Percentiles rank a stretch among this genome's conserved stretches.
Evolutionary conservation across 306 rosid species (phyloP).

Genomic region (Prunus mongolica): DNA sequence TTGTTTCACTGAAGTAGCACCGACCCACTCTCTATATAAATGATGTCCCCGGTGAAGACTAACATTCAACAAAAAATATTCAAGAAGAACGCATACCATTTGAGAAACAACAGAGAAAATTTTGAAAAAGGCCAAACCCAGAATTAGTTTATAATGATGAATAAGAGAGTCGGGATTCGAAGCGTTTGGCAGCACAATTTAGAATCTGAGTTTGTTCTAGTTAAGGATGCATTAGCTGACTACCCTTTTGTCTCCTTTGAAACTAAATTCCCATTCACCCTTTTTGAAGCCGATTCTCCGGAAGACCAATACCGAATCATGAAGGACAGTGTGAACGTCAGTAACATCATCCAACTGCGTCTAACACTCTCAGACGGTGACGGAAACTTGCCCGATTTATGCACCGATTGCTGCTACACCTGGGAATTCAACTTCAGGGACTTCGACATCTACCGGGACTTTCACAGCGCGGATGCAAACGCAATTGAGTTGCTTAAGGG

Average conservation of each 20-base stretch:
- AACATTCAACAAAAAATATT: too few species aligned
- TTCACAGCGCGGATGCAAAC: not conserved
- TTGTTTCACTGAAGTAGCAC: too few species aligned
- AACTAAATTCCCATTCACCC: conserved; percentile 14
- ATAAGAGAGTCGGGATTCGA: not conserved
- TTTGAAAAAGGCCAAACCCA: too few species aligned
- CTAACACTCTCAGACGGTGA: not conserved
- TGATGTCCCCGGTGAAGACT: too few species aligned
- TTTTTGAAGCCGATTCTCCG: not conserved
- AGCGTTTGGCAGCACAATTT: not conserved
- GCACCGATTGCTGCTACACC: not conserved
- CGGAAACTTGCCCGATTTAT: not conserved
- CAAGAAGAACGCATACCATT: too few species aligned
- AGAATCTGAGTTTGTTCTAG: not conserved
- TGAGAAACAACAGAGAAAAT: too few species aligned
- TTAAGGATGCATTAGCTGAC: not conserved
- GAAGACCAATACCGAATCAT: not conserved
- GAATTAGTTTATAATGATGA: not conserved
- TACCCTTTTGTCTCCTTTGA: conserved; percentile 6
- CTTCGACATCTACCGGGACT: not conserved
- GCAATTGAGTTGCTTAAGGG: not conserved
- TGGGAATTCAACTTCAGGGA: conserved; percentile 19
- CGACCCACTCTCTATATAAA: too few species aligned
- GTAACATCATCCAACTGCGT: conserved; percentile 7
- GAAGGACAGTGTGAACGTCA: not conserved